A percentile compares a stretch with the other conserved stretches of the same genome.
These are phyloP conservation scores for Phytophthora ramorum DNA, from an alignment of 352 stramenopile species.

Conservation along the genomic window DNA sequence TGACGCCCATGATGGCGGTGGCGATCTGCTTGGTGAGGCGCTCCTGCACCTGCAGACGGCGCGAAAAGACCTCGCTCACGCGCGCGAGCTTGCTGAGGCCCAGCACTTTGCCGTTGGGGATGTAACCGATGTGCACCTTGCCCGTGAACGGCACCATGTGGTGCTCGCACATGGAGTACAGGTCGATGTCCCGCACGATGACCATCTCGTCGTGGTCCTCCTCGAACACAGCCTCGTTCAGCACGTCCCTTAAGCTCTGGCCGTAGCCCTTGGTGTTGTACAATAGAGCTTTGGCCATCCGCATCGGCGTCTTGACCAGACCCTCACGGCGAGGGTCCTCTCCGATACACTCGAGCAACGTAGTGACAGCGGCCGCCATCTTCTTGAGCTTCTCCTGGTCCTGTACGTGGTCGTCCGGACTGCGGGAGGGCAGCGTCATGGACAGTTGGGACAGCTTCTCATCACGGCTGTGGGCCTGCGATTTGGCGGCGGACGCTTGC, in stretches of 20 bases:
- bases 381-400: conserved; percentile 88
- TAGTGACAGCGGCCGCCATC: conserved; percentile 94
- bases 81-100: conserved; percentile 98
- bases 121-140: conserved; percentile 95
- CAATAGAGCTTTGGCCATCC: conserved; percentile 97
- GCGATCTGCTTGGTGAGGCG: conserved; percentile 99
- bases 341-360: conserved; percentile 94
- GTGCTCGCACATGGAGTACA: conserved; percentile 99
- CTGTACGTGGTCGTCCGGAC: conserved; percentile 68
- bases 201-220: conserved; percentile 99
- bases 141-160: conserved; percentile 99
- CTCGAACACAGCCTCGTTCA: conserved; percentile 98
- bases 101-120: conserved; percentile 96
- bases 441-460: conserved; percentile 56
- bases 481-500: conserved; percentile 28
- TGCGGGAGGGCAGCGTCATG: conserved; percentile 68
- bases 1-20: conserved; percentile 96
- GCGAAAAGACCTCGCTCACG: conserved; percentile 97
- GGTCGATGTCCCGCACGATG: conserved; percentile 99
- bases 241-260: conserved; percentile 88
- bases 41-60: conserved; percentile 99
- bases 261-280: conserved; percentile 97
- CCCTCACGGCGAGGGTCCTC: conserved; percentile 96
- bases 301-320: conserved; percentile 96
- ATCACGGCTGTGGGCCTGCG: conserved; percentile 18